Base-by-base conservation (phyloP, 1,284 basidiomycete species). In the Apiotrichum porosum region DNA sequence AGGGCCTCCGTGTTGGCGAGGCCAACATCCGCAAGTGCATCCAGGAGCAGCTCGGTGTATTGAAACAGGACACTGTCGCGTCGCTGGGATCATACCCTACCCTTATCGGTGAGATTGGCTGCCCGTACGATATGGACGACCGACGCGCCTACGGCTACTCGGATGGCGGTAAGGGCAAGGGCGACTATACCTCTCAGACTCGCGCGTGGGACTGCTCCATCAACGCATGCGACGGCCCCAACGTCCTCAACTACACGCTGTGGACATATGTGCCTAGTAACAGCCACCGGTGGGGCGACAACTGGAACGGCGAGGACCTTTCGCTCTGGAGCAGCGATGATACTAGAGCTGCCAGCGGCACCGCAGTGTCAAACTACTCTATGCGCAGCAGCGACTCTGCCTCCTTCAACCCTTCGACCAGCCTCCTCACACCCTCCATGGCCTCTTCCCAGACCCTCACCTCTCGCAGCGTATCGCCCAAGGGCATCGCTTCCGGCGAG, bases 101-200 rank as follows among this genome's bases (percentile, higher is more conserved):
- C 0, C 77, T 97, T 58, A 88, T 98, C 44, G 93, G 94, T 22
- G 94, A 98, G 75, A 93, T 97, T 43, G 94, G 94, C 9, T 88
- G 85, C 6, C 94, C 94, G 1, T 92, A 85, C 62, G 90, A 97
- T 67, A 84, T 95, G 83, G 92, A 95, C 67, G 75, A 73, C 41
- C 89, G 86, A 66, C 78, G 79, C 42, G 79, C 87, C 6, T 95
- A 94, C 71, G 86, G 88, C n/a, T 88, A 80, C 68, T 84, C 83
- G 41, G 83, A 88, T 60, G 76, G 77, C 13, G 88, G 88, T 30
- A 81, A 82, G 63, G 79, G 84, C 63, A 77, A 80, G 58, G 86
- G 89, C 28, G 86, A 95, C 69, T 95, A 86, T 66, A 76, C 79
- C 1, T 71, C 76, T 19, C 94, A 97, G 68, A 83, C 86, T 37